Evolutionary conservation across 805 yeast species (phyloP).

Genomic region (Monosporozyma siamensis): DNA sequence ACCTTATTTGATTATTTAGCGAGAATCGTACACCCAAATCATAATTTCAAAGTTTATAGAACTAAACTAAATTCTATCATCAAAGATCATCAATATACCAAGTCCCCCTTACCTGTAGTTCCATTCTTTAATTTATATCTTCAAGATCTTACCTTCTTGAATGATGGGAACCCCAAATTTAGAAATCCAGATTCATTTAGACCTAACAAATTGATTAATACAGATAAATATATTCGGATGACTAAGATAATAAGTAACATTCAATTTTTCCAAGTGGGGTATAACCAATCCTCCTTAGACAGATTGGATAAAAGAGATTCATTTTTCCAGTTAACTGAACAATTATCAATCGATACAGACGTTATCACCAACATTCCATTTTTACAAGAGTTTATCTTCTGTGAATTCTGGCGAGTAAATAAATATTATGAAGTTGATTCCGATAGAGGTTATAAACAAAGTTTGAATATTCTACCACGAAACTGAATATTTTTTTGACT

Average conservation of each 20-base stretch:
- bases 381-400: constrained; percentile 44
- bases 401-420: constrained; percentile 63
- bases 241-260: constrained; percentile 58
- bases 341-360: constrained; percentile 22
- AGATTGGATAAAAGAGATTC: constrained; percentile 17
- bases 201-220: constrained; percentile 47
- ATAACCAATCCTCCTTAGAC: constrained; percentile 20
- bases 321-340: constrained; percentile 20
- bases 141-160: constrained; percentile 73
- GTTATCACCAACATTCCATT: constrained; percentile 28
- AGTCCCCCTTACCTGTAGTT: constrained; percentile 47
- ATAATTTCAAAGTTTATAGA: constrained; percentile 63
- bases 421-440: constrained; percentile 50
- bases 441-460: constrained; percentile 66
- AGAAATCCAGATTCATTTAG: constrained; percentile 47
- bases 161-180: constrained; percentile 69
- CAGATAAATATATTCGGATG: constrained; percentile 63
- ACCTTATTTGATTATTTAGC: constrained; percentile 56
- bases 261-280: constrained; percentile 59
- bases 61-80: constrained; percentile 49
- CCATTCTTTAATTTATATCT: constrained; percentile 69
- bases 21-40: constrained; percentile 64
- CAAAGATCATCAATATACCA: constrained; percentile 27
- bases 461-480: constrained; percentile 40
- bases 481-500: background rate